Evolutionary conservation across 2,329 filamentous ascomycete species (phyloP).

Genomic region (Aspergillus texensis): DNA sequence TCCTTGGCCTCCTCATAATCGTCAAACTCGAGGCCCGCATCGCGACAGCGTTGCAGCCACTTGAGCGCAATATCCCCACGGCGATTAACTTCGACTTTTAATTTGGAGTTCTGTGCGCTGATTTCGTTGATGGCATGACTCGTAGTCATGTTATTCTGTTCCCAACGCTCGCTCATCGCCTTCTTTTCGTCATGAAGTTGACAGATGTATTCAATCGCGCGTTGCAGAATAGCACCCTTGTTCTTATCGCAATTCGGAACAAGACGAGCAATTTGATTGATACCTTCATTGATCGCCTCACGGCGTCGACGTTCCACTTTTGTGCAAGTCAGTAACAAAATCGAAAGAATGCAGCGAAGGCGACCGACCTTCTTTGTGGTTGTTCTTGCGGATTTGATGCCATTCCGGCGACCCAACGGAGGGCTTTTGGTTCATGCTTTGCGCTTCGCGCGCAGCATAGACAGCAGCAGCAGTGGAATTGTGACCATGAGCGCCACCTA

Average conservation of each 20-base stretch:
- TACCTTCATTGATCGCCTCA: conserved; percentile 98
- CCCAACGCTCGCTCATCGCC: conserved; percentile 44
- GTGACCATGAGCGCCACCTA: conserved; percentile 40
- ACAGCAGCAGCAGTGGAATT: conserved; percentile 63
- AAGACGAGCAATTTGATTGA: conserved; percentile 96
- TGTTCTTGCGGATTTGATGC: conserved; percentile 96
- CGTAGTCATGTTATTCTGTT: conserved; percentile 48
- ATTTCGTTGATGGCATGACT: conserved; percentile 71
- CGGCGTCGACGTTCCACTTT: conserved; percentile 92
- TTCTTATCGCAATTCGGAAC: conserved; percentile 98
- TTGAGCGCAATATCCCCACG: conserved; percentile 71
- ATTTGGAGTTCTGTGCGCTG: conserved; percentile 89
- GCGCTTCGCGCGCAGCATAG: conserved; percentile 55
- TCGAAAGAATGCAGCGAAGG: conserved; percentile 2
- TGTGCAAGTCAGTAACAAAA: conserved; percentile 25
- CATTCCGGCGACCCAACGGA: conserved; percentile 95
- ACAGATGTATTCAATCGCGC: conserved; percentile 90
- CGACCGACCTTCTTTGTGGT: conserved; percentile 90
- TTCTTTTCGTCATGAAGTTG: conserved; percentile 64
- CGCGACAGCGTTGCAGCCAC: conserved; percentile 51
- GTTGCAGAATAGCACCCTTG: conserved; percentile 93
- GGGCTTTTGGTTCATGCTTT: conserved; percentile 67
- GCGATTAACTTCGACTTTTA: conserved; percentile 85
- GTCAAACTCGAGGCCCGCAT: conserved; percentile 52
- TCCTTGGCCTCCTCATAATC: conserved; percentile 50